Evolutionary conservation across 441 rosid genomes (phyloP).

Genomic region (Mallotus repandus): DNA sequence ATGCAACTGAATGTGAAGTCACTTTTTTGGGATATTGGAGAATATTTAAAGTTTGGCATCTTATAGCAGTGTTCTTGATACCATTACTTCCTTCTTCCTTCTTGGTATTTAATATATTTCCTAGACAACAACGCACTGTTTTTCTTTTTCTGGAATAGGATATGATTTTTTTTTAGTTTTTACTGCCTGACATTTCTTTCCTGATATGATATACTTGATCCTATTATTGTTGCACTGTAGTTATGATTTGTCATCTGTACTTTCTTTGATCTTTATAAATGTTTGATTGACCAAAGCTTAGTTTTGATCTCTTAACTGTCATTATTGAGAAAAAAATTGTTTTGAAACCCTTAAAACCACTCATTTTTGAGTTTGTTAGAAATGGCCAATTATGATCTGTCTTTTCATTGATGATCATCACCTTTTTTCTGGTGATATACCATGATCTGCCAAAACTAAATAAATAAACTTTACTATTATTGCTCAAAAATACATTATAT

Average conservation of each 20-base stretch:
- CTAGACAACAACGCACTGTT: too few relatives aligned
- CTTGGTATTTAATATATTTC: too few relatives aligned
- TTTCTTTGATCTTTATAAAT: slow-evolving; percentile 11
- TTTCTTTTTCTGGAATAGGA: not conserved
- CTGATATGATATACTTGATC: not conserved
- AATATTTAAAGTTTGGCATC: slow-evolving; percentile 1
- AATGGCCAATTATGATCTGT: too few relatives aligned
- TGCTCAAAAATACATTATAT: too few relatives aligned
- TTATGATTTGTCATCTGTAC: slow-evolving; percentile 11
- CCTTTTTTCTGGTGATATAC: too few relatives aligned
- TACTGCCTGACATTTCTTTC: not conserved
- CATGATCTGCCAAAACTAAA: too few relatives aligned
- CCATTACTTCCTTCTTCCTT: too few relatives aligned
- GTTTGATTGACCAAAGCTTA: slow-evolving; percentile 13
- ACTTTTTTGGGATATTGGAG: slow-evolving; percentile 10
- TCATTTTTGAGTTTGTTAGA: slow-evolving; percentile 28
- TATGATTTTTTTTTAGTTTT: not conserved
- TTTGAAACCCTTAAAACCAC: slow-evolving; percentile 23
- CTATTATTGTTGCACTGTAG: slow-evolving; percentile 13
- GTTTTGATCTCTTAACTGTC: slow-evolving; percentile 12
- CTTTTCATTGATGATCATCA: too few relatives aligned
- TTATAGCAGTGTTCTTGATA: not conserved
- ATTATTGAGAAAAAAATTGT: slow-evolving; percentile 10
- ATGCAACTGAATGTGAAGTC: not conserved
- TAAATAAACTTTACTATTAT: too few relatives aligned